Conservation (phyloP, 306 rosid genomes). For the Acmispon strigosus region DNA sequence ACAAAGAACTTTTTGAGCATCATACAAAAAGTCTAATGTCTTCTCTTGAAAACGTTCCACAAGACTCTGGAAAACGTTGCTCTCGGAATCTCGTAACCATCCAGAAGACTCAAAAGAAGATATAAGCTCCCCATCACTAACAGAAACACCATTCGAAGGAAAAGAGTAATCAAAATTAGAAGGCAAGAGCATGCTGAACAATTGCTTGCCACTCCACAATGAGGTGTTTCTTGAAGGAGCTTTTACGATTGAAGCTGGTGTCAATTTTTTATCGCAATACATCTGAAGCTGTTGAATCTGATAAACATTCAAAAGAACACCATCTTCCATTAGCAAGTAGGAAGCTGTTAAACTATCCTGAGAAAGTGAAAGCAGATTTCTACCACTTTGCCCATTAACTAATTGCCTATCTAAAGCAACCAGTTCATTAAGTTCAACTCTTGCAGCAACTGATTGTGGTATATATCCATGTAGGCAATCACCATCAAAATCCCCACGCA, state of each 20-base stretch:
- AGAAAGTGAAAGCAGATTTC: constrained; percentile 72
- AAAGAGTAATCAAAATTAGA: constrained; percentile 47
- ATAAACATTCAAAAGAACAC: constrained; percentile 38
- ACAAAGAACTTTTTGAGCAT: constrained; percentile 74
- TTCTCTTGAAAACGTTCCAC: constrained; percentile 39
- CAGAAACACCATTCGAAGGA: constrained; percentile 42
- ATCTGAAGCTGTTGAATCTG: constrained; percentile 88
- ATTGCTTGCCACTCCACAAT: constrained; percentile 81
- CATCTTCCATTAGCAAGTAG: constrained; percentile 63
- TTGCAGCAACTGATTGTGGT: constrained; percentile 72
- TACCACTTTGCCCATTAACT: constrained; percentile 82
- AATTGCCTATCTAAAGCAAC: constrained; percentile 77
- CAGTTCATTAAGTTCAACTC: constrained; percentile 79
- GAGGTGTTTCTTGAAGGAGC: constrained; percentile 37
- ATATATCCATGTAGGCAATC: constrained; percentile 95
- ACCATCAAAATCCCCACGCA: constrained; percentile 97
- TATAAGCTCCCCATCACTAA: constrained; percentile 59
- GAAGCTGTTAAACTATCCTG: constrained; percentile 94
- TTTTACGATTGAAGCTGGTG: constrained; percentile 55
- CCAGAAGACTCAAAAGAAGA: constrained; percentile 70
- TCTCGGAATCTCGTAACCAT: constrained; percentile 62
- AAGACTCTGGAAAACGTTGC: constrained; percentile 60
- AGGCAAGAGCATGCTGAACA: constrained; percentile 79
- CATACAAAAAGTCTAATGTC: constrained; percentile 48
- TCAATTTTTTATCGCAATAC: constrained; percentile 34